These are phyloP conservation scores for Cladophialophora carrionii DNA, from an alignment of 2,329 filamentous ascomycete genomes.

Conservation along the genomic window DNA sequence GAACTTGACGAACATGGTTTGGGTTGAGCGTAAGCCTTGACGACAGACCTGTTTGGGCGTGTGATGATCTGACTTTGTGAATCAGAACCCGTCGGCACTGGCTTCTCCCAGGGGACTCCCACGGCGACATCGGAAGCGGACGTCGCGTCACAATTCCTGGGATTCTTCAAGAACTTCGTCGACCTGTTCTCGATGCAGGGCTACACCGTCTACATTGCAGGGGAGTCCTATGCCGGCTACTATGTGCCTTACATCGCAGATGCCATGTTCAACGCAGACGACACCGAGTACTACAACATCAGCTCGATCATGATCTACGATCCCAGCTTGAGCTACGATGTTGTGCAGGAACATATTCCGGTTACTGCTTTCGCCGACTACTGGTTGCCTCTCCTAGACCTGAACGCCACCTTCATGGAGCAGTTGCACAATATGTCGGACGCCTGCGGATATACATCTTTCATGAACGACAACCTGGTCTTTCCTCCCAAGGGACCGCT, in stretches of 20 bases:
- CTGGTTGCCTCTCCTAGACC: slow-evolving; percentile 50
- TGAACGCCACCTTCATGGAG: slow-evolving; percentile 51
- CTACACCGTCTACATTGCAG: slow-evolving; percentile 70
- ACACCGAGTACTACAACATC: slow-evolving; percentile 69
- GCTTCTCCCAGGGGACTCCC: slow-evolving; percentile 67
- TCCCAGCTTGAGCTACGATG: slow-evolving; percentile 62
- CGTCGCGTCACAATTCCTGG: slow-evolving; percentile 70
- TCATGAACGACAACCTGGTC: slow-evolving; percentile 57
- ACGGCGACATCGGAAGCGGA: slow-evolving; percentile 69
- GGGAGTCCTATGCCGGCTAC: slow-evolving; percentile 60
- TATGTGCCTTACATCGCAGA: slow-evolving; percentile 72
- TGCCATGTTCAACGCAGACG: slow-evolving; percentile 70
- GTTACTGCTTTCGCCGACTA: slow-evolving; percentile 49
- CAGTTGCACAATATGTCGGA: slow-evolving; percentile 48
- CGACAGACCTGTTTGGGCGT: neutral
- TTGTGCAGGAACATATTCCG: slow-evolving; percentile 54
- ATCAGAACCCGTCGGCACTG: slow-evolving; percentile 58
- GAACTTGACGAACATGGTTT: slow-evolving; percentile 76
- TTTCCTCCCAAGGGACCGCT: slow-evolving; percentile 70
- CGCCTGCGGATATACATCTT: slow-evolving; percentile 53
- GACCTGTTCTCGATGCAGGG: slow-evolving; percentile 69
- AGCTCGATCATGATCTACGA: slow-evolving; percentile 73
- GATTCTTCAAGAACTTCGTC: slow-evolving; percentile 79
- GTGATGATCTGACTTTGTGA: neutral
- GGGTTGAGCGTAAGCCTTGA: slow-evolving; percentile 60